Evolutionary conservation across 345 rosid genomes (phyloP).

Genomic region (Eucalyptus sp.): DNA sequence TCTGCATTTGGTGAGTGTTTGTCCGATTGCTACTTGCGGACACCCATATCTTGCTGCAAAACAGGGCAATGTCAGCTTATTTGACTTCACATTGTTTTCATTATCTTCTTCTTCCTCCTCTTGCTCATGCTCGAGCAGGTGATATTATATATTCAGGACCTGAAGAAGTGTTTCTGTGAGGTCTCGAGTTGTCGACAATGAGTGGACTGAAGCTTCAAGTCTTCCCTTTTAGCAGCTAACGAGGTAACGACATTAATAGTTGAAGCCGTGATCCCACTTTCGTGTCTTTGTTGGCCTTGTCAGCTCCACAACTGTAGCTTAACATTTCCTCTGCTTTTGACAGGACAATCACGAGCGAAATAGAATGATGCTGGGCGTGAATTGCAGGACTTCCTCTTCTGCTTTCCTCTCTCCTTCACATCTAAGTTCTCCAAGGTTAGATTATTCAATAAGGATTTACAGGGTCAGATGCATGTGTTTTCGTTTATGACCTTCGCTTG

Average conservation of each 20-base stretch:
- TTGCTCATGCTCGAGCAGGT: not conserved
- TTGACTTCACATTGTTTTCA: not conserved
- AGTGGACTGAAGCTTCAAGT: not conserved
- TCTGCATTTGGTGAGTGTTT: constrained; percentile 1
- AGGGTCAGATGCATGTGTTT: not conserved
- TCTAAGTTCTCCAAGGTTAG: constrained; percentile 23
- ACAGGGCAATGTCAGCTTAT: constrained; percentile 8
- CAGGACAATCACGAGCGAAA: not conserved
- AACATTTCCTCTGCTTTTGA: not conserved
- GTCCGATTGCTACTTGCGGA: not conserved
- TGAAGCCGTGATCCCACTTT: not conserved
- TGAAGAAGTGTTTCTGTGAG: not conserved
- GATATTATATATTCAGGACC: not conserved
- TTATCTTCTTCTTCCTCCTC: not conserved
- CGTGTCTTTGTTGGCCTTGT: not conserved
- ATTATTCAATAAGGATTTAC: not conserved
- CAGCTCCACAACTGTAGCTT: not conserved
- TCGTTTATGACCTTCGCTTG: not conserved
- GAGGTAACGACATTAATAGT: not conserved
- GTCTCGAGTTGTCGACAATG: not conserved
- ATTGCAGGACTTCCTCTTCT: constrained; percentile 35
- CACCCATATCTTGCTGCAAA: not conserved
- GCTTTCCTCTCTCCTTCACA: constrained; percentile 23
- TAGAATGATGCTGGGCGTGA: constrained; percentile 24
- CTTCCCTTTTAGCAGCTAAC: not conserved